Conservation (phyloP, 2,329 filamentous ascomycete species). For the Clarireedia paspali region DNA sequence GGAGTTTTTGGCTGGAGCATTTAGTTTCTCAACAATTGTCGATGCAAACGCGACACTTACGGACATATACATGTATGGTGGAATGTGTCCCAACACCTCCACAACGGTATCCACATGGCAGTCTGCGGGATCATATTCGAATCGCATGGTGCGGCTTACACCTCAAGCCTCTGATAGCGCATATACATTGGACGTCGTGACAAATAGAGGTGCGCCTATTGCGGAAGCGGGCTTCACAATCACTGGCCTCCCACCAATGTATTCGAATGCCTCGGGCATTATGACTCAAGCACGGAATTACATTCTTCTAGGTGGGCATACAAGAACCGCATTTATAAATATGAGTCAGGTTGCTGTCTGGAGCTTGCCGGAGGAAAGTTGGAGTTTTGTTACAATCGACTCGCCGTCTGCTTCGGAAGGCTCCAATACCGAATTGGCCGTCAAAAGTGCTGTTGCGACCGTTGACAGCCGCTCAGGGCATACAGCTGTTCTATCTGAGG, state of each 20-base stretch:
- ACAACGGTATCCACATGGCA: conserved; percentile 50
- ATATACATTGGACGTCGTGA: conserved; percentile 40
- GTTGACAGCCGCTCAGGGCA: conserved; percentile 79
- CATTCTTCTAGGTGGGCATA: conserved; percentile 80
- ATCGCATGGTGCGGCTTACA: conserved; percentile 63
- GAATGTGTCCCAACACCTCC: conserved; percentile 68
- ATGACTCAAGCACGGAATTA: conserved; percentile 70
- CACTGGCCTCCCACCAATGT: conserved; percentile 63
- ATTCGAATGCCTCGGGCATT: conserved; percentile 56
- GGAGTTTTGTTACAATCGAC: conserved; percentile 71
- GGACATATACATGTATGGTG: conserved; percentile 56
- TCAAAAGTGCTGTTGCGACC: conserved; percentile 32
- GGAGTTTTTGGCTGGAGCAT: conserved; percentile 47
- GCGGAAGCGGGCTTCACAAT: conserved; percentile 83
- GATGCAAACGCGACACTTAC: conserved; percentile 24
- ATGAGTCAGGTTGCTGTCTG: conserved; percentile 88
- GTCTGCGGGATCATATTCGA: conserved; percentile 67
- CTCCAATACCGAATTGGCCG: conserved; percentile 48
- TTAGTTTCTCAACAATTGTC: conserved; percentile 27
- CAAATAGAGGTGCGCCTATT: conserved; percentile 51
- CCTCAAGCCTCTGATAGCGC: conserved; percentile 30
- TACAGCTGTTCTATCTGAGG: conserved; percentile 70
- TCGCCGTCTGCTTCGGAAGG: conserved; percentile 29
- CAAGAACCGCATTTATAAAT: conserved; percentile 76
- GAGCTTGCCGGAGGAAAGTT: conserved; percentile 76